phyloP scores from a whole-genome alignment of 768 basidiomycete species.

The Cytidiella melzeri region DNA sequence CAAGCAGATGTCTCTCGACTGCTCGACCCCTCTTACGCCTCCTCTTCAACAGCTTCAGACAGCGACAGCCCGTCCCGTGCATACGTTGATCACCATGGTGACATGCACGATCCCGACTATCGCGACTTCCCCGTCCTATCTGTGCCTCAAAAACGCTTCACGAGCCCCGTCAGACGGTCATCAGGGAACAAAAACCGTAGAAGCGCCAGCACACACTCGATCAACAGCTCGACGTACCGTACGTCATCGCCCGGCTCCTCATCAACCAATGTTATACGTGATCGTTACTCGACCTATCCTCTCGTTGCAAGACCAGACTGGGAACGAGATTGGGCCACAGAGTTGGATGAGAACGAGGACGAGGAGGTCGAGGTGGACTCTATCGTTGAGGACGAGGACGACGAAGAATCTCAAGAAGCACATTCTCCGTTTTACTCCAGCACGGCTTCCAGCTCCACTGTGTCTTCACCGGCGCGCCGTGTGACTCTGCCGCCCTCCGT shows the following conservation, averaged over 20 bases:
- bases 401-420: too few relatives aligned
- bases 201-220: conserved; percentile 4
- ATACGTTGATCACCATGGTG: conserved; percentile 56
- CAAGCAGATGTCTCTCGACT: conserved; percentile 54
- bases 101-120: conserved; percentile 64
- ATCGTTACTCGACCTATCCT: conserved; percentile 16
- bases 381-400: too few relatives aligned
- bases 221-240: conserved; percentile 1
- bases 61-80: conserved; percentile 28
- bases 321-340: conserved; percentile 22
- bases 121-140: conserved; percentile 49
- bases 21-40: conserved; percentile 57
- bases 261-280: too few relatives aligned
- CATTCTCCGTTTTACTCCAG: too few relatives aligned
- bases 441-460: too few relatives aligned
- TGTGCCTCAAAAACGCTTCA: conserved; percentile 8
- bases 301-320: conserved; percentile 17
- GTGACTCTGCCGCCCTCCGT: conserved; percentile 11
- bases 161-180: too few relatives aligned
- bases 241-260: background rate
- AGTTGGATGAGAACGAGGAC: conserved; percentile 22
- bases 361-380: conserved; percentile 3
- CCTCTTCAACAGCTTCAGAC: conserved; percentile 23
- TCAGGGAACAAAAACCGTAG: conserved; percentile 7
- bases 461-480: too few relatives aligned